Base-by-base conservation (phyloP, 331 rosid species). In the Rhamnella rubrinervis region DNA sequence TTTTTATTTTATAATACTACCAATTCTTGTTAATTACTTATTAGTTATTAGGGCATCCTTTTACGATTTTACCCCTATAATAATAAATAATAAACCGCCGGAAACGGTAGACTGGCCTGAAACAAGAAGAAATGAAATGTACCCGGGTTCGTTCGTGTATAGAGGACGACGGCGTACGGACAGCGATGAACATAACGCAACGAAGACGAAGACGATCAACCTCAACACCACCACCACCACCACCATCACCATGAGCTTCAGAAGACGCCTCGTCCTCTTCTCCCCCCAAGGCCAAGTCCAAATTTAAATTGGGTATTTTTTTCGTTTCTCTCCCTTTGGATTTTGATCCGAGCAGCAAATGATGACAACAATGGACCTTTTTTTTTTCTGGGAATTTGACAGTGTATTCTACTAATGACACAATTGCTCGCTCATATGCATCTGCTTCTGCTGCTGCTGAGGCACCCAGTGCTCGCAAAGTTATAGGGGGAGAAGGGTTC, bases 401-500 rank as follows among this genome's bases (percentile, higher is more conserved):
- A 68, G 73, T 40, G 16, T 23, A 38, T 21, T 68, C 19, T 31
- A 31, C 35, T 25, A 44, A 14, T 44, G 65, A 37, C 13, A 40
- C 56, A 69, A 39, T 7, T 11, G 66, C 59, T 17, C 50, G 49
- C 9, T 70, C 66, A 5, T 46, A 16, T 52, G 40, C 66, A 15
- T 39, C 49, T 6, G 58, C 65, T 1, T 59, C 75, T 40, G 59
- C 41, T 41, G 61, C 14, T 37, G 38, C 5, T 19, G 59, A 28
- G 21, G 46, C 66, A 37, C 63, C 57, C 12, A 59, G 26, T n/a
- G 35, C 19, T 55, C 49, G 21, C 69, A 68, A 55, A 52, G 17
- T 55, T 23, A 23, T 23, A 52, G 28, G 26, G 55, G 66, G 51
- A 85, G 62, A 68, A 84, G 46, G 78, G 60, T 80, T 79, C 26